These are phyloP conservation scores for Lagenidium giganteum DNA, from an alignment of 352 stramenopile species.

Conservation along the genomic window DNA sequence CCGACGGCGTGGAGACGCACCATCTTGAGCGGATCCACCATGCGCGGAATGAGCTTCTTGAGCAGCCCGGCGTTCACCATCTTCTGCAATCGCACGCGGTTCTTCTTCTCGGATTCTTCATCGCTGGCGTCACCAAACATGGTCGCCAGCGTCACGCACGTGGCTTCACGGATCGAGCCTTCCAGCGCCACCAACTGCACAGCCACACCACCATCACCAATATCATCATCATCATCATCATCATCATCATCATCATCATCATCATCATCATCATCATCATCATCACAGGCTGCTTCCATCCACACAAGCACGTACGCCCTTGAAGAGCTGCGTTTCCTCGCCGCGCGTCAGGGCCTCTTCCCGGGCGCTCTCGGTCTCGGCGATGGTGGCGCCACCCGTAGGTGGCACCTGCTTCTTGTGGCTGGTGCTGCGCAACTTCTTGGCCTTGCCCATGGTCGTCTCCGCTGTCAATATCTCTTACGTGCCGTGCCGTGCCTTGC, in stretches of 20 bases:
- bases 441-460: constrained; percentile 77
- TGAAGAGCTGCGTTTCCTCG: constrained; percentile 67
- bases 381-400: constrained; percentile 44
- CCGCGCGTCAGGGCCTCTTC: constrained; percentile 34
- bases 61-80: constrained; percentile 79
- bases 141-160: constrained; percentile 76
- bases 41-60: constrained; percentile 76
- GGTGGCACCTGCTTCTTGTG: constrained; percentile 78
- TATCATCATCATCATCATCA: not conserved
- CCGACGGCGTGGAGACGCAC: constrained; percentile 79
- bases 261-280: no score
- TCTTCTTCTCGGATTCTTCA: constrained; percentile 52
- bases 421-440: constrained; percentile 80
- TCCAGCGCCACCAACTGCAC: constrained; percentile 66
- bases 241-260: no score
- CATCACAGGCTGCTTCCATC: no score
- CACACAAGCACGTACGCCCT: constrained; percentile 29
- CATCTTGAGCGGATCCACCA: constrained; percentile 81
- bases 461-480: no score
- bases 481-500: no score
- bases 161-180: constrained; percentile 79
- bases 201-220: not conserved
- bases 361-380: constrained; percentile 43
- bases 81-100: constrained; percentile 57
- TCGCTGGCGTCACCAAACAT: constrained; percentile 75